Evolutionary conservation across 2,329 filamentous ascomycete genomes (phyloP), one percentile per base, ranked within the genome.

Genomic region (Aureobasidium melanogenum): DNA sequence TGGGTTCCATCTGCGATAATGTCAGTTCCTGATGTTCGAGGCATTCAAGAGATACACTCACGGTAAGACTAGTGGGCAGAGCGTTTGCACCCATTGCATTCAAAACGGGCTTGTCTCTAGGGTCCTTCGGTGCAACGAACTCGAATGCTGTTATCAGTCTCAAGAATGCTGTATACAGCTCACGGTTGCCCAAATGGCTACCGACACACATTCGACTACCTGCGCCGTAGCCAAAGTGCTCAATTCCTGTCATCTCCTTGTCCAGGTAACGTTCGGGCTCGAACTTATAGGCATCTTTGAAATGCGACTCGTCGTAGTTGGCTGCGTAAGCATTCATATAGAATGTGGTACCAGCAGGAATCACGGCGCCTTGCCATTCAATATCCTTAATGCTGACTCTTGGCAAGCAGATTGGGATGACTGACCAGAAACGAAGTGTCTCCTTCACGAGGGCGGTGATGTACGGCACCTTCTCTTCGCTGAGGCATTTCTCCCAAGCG

Each of bases 311-410:
- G 69, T 91, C 88, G 71, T 89, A 89, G 72, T 91, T 82, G 28
- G 87, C 88, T 0, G 86, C 87, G 72, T 87, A 91, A 10, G 88
- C 86, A 67, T 91, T 77, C 88, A 93, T 87, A 74, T 91, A 91
- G 67, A 93, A 91, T 1, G 86, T 89, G 0, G 87, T 91, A 1
- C 88, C 87, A 0, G 88, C 81, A 0, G 89, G 89, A 39, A 94
- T 88, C 1, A 80, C 75, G 0, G 84, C 77, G 17, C 83, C 83
- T 26, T 88, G 78, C 74, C 86, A 92, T 4, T 81, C 77, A 61
- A 93, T 88, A 64, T 88, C 85, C 66, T 86, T 88, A 70, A 88
- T 87, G 63, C 80, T 88, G 17, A 84, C 84, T 3, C 89, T 79
- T 0, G 89, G 89, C 0, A 94, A 79, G 67, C 85, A 90, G 67